Percentiles rank a stretch among this genome's conserved stretches.
phyloP scores from a whole-genome alignment of 164 flowering plant species.

The Houttuynia cordata region DNA sequence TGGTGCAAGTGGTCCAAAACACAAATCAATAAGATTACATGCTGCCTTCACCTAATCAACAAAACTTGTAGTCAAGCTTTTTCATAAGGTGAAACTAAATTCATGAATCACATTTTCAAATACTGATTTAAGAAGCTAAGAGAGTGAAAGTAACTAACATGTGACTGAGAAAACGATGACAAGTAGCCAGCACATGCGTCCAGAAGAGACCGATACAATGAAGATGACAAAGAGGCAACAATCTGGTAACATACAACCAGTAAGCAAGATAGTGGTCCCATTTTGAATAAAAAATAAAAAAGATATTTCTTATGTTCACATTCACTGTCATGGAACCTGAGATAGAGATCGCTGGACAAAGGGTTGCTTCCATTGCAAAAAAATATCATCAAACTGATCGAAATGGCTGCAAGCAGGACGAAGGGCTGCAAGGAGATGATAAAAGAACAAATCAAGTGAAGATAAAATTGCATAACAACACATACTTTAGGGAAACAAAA shows the following conservation, averaged over 20 bases:
- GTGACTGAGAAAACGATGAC: conserved; percentile 70
- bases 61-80: conserved; percentile 3
- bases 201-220: conserved; percentile 58
- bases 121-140: too few species aligned
- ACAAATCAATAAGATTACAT: conserved; percentile 76
- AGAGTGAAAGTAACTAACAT: conserved; percentile 36
- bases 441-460: background rate
- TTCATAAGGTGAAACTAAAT: background rate
- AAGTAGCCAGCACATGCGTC: conserved; percentile 79
- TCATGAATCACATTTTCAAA: background rate
- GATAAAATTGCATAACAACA: too few species aligned
- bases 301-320: background rate
- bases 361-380: conserved; percentile 70
- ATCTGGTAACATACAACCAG: conserved; percentile 41
- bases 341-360: conserved; percentile 64
- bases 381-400: conserved; percentile 48
- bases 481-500: background rate
- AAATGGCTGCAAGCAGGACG: conserved; percentile 52
- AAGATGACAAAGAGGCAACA: conserved; percentile 49
- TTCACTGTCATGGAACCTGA: conserved; percentile 39
- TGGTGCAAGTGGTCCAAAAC: conserved; percentile 67
- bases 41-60: conserved; percentile 68
- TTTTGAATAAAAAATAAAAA: background rate
- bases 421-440: conserved; percentile 40
- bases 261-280: conserved; percentile 7